These are phyloP conservation scores for Xanthoparmelia taractica DNA, from an alignment of 495 filamentous ascomycete genomes.

Conservation along the genomic window DNA sequence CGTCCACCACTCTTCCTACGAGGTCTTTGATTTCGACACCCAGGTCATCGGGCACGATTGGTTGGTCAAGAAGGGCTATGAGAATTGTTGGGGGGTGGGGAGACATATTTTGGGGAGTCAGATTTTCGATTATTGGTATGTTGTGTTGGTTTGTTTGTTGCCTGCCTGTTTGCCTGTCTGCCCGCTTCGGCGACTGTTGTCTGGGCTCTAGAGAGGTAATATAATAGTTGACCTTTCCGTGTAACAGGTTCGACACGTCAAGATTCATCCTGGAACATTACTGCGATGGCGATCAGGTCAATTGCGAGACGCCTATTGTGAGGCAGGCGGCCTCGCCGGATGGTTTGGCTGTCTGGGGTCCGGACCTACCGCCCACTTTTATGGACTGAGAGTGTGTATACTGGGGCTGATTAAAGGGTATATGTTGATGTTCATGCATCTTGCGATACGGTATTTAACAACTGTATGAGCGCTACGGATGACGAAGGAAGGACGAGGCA, in stretches of 20 bases:
- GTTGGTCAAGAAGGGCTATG: slow-evolving; percentile 55
- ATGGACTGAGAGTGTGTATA: neutral
- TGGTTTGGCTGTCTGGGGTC: slow-evolving; percentile 32
- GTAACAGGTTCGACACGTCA: neutral
- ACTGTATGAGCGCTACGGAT: neutral
- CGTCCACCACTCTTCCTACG: slow-evolving; percentile 66
- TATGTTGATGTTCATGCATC: neutral
- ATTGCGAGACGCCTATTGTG: slow-evolving; percentile 47
- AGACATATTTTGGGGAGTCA: slow-evolving; percentile 60
- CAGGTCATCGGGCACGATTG: slow-evolving; percentile 68
- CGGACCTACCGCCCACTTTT: slow-evolving; percentile 26
- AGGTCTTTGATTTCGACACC: slow-evolving; percentile 69
- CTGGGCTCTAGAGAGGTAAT: too few relatives aligned
- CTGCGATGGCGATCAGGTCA: slow-evolving; percentile 62
- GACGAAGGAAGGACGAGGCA: neutral
- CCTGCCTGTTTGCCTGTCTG: too few relatives aligned
- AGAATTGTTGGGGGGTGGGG: slow-evolving; percentile 64
- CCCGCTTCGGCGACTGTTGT: neutral
- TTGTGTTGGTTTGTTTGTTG: too few relatives aligned
- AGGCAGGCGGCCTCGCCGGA: slow-evolving; percentile 28
- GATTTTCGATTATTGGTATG: slow-evolving; percentile 64
- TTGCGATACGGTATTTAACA: neutral
- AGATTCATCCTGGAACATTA: slow-evolving; percentile 42
- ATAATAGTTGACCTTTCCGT: neutral
- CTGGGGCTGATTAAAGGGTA: neutral